Percentiles rank a stretch among this genome's conserved stretches.
Conservation (phyloP, 2,329 filamentous ascomycete species). For the Madurella mycetomatis region DNA sequence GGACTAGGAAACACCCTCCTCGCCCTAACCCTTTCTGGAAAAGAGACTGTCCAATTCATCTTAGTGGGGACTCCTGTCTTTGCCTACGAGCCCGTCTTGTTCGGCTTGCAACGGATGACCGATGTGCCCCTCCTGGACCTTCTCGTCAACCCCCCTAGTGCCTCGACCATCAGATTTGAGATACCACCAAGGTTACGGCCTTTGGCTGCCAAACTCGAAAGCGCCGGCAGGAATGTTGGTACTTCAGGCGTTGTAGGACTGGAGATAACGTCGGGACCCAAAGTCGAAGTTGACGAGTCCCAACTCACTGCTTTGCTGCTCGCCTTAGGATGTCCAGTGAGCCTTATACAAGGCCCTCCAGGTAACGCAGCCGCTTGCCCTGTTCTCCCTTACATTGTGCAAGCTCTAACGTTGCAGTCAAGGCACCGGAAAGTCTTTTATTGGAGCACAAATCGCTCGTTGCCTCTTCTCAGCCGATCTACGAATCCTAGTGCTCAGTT, state of each 20-base stretch:
- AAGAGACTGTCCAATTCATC: slow-evolving; percentile 42
- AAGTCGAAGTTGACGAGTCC: slow-evolving; percentile 32
- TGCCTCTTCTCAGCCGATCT: slow-evolving; percentile 48
- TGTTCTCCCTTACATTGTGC: neutral
- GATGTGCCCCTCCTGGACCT: slow-evolving; percentile 53
- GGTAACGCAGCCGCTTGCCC: slow-evolving; percentile 35
- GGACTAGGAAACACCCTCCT: slow-evolving; percentile 45
- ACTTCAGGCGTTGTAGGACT: neutral
- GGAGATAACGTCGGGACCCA: slow-evolving; percentile 1
- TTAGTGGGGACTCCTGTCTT: slow-evolving; percentile 63
- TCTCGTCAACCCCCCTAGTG: slow-evolving; percentile 37
- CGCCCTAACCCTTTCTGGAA: slow-evolving; percentile 33
- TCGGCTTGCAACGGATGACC: slow-evolving; percentile 51
- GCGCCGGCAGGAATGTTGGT: neutral
- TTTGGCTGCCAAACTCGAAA: neutral
- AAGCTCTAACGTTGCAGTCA: slow-evolving; percentile 7
- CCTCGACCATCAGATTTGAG: slow-evolving; percentile 10
- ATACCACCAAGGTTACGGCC: slow-evolving; percentile 1
- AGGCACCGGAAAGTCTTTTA: slow-evolving; percentile 73
- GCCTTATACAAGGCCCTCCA: slow-evolving; percentile 68
- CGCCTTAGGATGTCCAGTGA: slow-evolving; percentile 50
- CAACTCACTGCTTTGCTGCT: slow-evolving; percentile 54
- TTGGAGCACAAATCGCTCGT: slow-evolving; percentile 61
- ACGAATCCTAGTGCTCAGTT: slow-evolving; percentile 60
- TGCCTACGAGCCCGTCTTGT: slow-evolving; percentile 63